Base-by-base conservation (phyloP, 1,284 basidiomycete species). In the Cronartium quercuum region DNA sequence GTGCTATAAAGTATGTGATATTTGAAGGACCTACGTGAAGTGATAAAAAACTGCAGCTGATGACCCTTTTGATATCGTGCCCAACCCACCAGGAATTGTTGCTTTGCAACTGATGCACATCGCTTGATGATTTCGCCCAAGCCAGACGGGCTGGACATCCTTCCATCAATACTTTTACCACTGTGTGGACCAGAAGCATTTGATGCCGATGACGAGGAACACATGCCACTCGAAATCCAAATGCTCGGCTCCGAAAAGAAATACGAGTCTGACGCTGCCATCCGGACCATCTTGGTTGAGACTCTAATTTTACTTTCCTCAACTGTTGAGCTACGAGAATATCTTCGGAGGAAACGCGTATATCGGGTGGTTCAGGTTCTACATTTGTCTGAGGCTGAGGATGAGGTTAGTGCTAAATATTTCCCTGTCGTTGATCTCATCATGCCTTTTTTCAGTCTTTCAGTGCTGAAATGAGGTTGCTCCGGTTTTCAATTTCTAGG, bases 221-320 rank as follows among this genome's bases (percentile, higher is more conserved):
- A 88, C 64, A 85, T 98, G 0, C 93, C 91, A 0, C 84, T 88
- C 21, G 87, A 89, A 0, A 85, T 98, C 29, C 96, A 98, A 82
- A 90, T 98, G 82, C 86, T 97, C 1, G 90, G 91, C 0, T 85
- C 88, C 0, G 88, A 88, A 21, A 98, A 98, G 83, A 87, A 84
- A 76, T 88, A 94, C 51, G 95, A 99, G 81, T 82, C 85, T 4
- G 94, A 98, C 80, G 80, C 87, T 0, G 87, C 86, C 0, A 85
- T 98, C 55, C 88, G 96, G 0, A 84, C 92, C 66, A 93, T 89
- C 75, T 90, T 92, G 78, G 84, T 98, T 13, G 96, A 98, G 83
- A 91, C 91, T 0, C 84, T 99, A 13, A 85, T 98, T 0, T 83
- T 99, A 44, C 85, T 98, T 0, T 92, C 91, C 78, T 92, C 94